Evolutionary conservation across 345 rosid species (phyloP).

Genomic region (Acer yangbiense): DNA sequence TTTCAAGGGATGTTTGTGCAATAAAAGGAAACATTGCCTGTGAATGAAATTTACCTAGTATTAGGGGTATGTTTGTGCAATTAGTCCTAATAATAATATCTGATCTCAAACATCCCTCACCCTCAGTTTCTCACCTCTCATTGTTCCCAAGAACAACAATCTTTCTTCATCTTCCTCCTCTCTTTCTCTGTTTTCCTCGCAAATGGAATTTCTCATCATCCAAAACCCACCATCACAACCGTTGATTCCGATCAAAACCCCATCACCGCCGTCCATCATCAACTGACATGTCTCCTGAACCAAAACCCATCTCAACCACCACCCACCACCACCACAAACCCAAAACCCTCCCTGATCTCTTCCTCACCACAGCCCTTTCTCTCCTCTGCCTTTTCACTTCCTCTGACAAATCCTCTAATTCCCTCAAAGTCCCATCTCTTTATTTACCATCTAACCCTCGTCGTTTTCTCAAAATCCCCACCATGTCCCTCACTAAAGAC

Average conservation of each 20-base stretch:
- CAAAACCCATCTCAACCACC: neutral
- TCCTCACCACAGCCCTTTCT: constrained; percentile 45
- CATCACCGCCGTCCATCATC: neutral
- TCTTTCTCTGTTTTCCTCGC: too few species aligned
- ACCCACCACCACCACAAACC: constrained; percentile 7
- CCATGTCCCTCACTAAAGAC: constrained; percentile 41
- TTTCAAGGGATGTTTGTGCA: too few species aligned
- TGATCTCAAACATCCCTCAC: too few species aligned
- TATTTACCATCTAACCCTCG: constrained; percentile 46
- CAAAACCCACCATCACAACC: neutral
- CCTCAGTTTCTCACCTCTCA: too few species aligned
- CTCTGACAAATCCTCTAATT: neutral
- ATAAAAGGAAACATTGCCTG: too few species aligned
- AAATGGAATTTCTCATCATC: too few species aligned
- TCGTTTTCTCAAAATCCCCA: constrained; percentile 44
- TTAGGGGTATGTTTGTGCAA: too few species aligned
- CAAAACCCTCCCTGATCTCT: constrained; percentile 37
- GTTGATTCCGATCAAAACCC: too few species aligned
- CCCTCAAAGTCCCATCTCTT: constrained; percentile 36
- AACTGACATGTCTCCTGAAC: constrained; percentile 21
- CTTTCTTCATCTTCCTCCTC: too few species aligned
- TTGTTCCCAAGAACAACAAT: too few species aligned
- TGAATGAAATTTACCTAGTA: too few species aligned
- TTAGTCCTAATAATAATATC: too few species aligned
- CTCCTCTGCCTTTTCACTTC: constrained; percentile 43